Evolutionary conservation across 164 flowering plant species (phyloP), one percentile per base, ranked within the genome.

Genomic region (Nymphaea thermarum): DNA sequence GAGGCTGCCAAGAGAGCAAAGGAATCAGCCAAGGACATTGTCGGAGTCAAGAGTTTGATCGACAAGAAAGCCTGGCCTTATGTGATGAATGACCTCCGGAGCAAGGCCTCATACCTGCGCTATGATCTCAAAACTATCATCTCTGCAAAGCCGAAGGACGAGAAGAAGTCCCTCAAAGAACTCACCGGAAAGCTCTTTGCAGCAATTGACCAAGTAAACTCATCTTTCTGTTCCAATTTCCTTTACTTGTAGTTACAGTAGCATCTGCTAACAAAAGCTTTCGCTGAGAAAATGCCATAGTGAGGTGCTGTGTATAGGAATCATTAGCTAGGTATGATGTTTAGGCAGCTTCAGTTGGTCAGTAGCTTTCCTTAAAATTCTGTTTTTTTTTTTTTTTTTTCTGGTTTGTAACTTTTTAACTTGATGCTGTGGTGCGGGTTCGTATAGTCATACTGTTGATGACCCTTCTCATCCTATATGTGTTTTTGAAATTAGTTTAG

Each of bases 41-140:
- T 89, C 2, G 71, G 66, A 16, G 99, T 94, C 67, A 94, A 94
- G 84, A 57, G 12, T 17, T 67, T 82, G 7, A 94, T 91, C 47
- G 91, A 87, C 77, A 89, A 94, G 85, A 94, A 90, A 80, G 88
- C 88, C 2, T 91, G 98, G 97, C 93, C 97, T 0, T 89, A 84
- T 41, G 98, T 94, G 44, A 90, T 80, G 72, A 88, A 79, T 18
- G 96, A 91, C 70, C 96, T 94, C 41, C 96, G 98, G 17, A 73
- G 69, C 42, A 86, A 36, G 80, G 93, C 97, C 0, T 59, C 17
- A 25, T 91, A 91, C 63, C 97, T 93, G 44, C 92, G 97, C 12
- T 93, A 64, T 57, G 99, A 94, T 68, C 96, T 94, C 79, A 89
- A 94, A 78, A 91, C 92, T n/a, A 71, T 89, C 71, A 90, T 91